Evolutionary conservation across 225 moss, liverwort and hornwort genomes (phyloP), one percentile per base, ranked within the genome.

Genomic region (Anthoceros angustus): DNA sequence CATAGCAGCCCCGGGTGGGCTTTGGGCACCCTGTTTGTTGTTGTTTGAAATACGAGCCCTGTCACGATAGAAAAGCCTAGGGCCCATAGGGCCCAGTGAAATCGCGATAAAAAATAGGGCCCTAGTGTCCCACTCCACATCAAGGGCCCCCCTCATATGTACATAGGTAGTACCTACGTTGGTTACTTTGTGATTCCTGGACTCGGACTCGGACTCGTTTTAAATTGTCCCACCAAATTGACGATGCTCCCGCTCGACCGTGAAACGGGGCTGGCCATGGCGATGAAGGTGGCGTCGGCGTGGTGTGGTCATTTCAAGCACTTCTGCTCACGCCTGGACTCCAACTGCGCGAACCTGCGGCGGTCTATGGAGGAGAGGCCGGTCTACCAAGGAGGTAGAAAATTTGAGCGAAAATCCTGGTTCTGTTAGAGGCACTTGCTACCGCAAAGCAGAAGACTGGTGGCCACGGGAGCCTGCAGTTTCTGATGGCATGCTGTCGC

Each of bases 401-500:
- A 32, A 4, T 32, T 4, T 32, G 32, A 32, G 32, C 32, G 32
- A 4, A 32, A 32, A 32, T 32, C 32, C 32, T 55, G 55, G 14
- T 20, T 55, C 55, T 55, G 55, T 20, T 0, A 55, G 55, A 55
- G 55, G n/a, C 55, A 5, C 5, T 55, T 0, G 7, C 7, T 18
- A 18, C 10, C 7, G 55, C 14, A 18, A 18, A 55, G 14, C 23
- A 7, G n/a, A 55, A 23, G 55, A 18, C 8, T 5, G n/a, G 7
- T 55, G 55, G n/a, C 23, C n/a, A 18, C 12, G 46, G 55, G 55
- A 8, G 14, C n/a, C 55, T 5, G n/a, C 23, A 7, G 16, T 15
- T 15, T 7, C 55, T 15, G 55, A 9, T 5, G n/a, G n/a, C 46
- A 2, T 12, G 46, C 46, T 42, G 38, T 72, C 26, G 26, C 83